Evolutionary conservation across 148 eudicot species (phyloP).

Genomic region (Chenopodium berlandieri): DNA sequence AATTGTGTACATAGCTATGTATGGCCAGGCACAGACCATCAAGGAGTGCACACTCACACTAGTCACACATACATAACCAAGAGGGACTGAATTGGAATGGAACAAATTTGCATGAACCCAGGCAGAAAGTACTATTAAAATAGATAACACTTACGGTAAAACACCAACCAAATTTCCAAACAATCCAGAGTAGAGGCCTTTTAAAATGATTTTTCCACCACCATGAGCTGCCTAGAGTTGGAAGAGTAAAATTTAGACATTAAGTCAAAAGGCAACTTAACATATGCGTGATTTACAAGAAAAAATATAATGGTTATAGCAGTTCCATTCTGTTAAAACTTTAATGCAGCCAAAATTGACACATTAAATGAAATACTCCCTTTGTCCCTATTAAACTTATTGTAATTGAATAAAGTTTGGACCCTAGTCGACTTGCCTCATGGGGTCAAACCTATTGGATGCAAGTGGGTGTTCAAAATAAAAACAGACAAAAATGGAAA

Average conservation of each 20-base stretch:
- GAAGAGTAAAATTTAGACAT: background rate
- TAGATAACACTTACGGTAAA: constrained; percentile 57
- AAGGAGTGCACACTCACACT: background rate
- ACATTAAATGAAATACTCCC: background rate
- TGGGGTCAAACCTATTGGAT: no score
- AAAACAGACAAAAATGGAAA: no score
- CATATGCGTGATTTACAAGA: background rate
- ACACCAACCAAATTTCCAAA: constrained; percentile 80
- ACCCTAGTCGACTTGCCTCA: no score
- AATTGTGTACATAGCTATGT: background rate
- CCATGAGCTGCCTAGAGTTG: constrained; percentile 56
- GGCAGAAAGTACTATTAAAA: background rate
- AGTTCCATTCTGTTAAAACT: background rate
- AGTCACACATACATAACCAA: background rate
- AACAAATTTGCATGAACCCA: background rate
- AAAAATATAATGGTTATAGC: background rate
- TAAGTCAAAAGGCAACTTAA: background rate
- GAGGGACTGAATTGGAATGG: background rate
- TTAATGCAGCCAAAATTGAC: background rate
- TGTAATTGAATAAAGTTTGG: no score
- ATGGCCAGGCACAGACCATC: background rate
- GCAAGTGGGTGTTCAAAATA: no score
- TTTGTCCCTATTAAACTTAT: no score
- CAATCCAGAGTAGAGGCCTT: constrained; percentile 81
- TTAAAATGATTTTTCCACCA: constrained; percentile 58